Evolutionary conservation across 345 rosid species (phyloP), one percentile per base, ranked within the genome.

Genomic region (Noccaea caerulescens): DNA sequence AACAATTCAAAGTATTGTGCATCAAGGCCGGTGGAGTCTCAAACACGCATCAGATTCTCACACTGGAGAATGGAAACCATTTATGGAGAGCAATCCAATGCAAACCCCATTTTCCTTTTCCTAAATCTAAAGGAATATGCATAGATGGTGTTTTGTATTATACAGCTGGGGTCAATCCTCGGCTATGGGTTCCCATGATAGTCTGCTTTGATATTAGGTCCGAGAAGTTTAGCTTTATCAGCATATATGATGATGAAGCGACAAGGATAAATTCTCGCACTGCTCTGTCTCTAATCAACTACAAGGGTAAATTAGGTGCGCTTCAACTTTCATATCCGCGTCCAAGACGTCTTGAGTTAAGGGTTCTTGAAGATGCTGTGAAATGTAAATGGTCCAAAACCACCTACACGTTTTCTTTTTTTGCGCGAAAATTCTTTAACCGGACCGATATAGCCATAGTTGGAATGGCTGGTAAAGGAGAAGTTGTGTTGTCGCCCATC

Each of bases 391-490:
- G 66, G 66, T 30, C 39, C 1, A 62, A 8, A 8, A n/a, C 1
- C 30, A 8, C 1, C 0, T 30, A 27, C 9, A 8, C 1, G 9
- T 44, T 43, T 11, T n/a, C 39, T 27, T 16, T 16, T 16, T 16
- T 16, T 16, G 27, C 2, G 53, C 3, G 7, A 16, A 16, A 16
- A 16, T 16, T 16, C 11, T 18, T 42, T 13, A 42, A 18, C 4
- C 6, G 1, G 36, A 0, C 37, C 37, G 2, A 1, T 0, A 6
- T 34, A 6, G 8, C 1, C 8, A 11, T 43, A 43, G 12, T 27
- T 61, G 66, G 66, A 44, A 43, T 61, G 66, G 44, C 13, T 8
- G 3, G 66, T 43, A 27, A 3, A 5, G 7, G 52, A 25, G 27
- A 61, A 8, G 32, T 61, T 30, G 39, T 61, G 39, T 61, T 61